phyloP scores from a whole-genome alignment of 495 filamentous ascomycete genomes.

The Talaromyces liani region DNA sequence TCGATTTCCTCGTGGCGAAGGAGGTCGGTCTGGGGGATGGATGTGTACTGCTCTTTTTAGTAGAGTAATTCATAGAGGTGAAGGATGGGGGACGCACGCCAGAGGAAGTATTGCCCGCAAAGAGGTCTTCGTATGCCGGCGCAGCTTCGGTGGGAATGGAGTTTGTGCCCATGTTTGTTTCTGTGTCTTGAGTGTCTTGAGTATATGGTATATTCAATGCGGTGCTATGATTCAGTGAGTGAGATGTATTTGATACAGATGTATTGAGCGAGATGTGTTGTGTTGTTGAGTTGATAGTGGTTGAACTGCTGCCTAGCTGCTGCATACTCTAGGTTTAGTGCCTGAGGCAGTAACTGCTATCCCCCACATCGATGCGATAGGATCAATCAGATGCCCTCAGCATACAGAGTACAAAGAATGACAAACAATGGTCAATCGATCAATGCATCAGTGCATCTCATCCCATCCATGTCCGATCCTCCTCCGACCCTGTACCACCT shows the following conservation, averaged over 20 bases:
- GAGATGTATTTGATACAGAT: neutral
- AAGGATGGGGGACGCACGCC: neutral
- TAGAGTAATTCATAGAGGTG: neutral
- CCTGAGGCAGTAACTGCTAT: neutral
- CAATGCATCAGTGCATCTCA: neutral
- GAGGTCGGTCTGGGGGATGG: neutral
- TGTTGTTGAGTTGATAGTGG: neutral
- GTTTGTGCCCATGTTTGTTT: conserved; percentile 5
- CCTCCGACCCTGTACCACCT: neutral
- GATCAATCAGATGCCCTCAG: neutral
- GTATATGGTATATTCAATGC: neutral
- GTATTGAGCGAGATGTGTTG: neutral
- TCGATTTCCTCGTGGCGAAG: neutral
- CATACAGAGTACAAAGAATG: neutral
- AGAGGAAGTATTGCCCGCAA: neutral
- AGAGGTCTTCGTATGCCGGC: conserved; percentile 13
- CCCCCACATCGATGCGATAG: neutral
- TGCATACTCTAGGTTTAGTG: neutral
- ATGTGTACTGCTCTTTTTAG: neutral
- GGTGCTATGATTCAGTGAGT: neutral
- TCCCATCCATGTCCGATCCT: neutral
- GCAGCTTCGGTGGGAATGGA: conserved; percentile 10
- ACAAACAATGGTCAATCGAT: neutral
- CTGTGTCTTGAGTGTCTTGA: neutral
- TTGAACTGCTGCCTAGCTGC: neutral